Conservation (phyloP, 2,329 filamentous ascomycete species). For the Phaeosphaeriaceae sp. region DNA sequence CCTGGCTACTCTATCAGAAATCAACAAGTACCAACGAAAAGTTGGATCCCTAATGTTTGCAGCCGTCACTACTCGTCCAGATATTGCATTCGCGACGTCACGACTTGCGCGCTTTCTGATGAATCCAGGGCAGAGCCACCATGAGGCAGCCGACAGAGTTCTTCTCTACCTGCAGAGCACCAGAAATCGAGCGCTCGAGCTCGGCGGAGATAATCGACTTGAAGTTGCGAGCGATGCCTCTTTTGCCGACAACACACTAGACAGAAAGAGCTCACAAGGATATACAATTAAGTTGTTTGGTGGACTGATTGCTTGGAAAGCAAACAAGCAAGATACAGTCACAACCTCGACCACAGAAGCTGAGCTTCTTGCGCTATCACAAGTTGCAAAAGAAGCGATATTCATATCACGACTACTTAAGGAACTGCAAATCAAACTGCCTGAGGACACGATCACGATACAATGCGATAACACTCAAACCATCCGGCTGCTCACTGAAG, state of each 20-base stretch:
- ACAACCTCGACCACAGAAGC: no score
- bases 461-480: no score
- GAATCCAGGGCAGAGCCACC: neutral
- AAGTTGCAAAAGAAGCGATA: no score
- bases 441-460: no score
- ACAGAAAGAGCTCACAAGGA: neutral
- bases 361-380: no score
- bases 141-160: neutral
- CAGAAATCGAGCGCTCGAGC: no score
- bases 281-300: constrained; percentile 1
- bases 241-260: neutral
- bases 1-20: neutral
- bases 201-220: constrained; percentile 1
- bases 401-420: no score
- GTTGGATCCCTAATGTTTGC: neutral
- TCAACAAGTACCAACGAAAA: neutral
- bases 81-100: neutral
- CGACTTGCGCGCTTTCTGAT: neutral
- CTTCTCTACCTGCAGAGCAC: neutral
- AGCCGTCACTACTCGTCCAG: neutral
- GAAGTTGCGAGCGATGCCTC: neutral
- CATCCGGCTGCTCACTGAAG: no score
- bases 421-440: no score
- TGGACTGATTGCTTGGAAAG: constrained; percentile 1
- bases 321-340: no score